These are phyloP conservation scores for Neckera pumila DNA, from an alignment of 225 moss, liverwort and hornwort genomes.

Conservation along the genomic window DNA sequence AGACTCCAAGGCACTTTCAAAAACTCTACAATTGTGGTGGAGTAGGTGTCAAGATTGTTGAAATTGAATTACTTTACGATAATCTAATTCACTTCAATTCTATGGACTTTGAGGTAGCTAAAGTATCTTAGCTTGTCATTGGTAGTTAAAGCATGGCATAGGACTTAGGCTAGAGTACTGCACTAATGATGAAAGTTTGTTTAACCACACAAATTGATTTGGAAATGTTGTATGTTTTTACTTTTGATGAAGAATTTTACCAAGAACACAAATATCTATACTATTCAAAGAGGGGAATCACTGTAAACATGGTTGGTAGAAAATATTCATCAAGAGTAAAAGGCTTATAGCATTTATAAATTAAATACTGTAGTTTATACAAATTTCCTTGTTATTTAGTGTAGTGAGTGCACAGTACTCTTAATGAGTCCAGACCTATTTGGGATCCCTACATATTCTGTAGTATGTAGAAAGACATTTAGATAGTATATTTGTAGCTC, in stretches of 20 bases:
- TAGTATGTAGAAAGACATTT: neutral
- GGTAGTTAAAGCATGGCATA: neutral
- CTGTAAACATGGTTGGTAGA: neutral
- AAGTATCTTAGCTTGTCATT: no score
- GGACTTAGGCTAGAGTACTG: neutral
- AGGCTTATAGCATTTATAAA: neutral
- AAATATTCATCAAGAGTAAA: neutral
- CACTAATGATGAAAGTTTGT: no score
- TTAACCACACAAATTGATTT: neutral
- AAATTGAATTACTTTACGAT: neutral
- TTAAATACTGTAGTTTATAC: neutral
- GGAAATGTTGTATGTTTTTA: neutral
- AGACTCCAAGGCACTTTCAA: neutral
- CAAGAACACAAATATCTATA: neutral
- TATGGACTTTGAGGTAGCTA: neutral
- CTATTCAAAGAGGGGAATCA: neutral
- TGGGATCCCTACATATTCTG: neutral
- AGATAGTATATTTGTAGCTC: neutral
- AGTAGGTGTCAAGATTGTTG: neutral
- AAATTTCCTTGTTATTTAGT: neutral
- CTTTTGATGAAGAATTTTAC: neutral
- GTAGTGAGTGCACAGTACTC: neutral
- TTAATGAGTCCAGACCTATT: no score
- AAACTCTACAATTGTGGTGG: neutral
- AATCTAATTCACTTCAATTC: neutral